phyloP scores from a whole-genome alignment of 2,329 filamentous ascomycete genomes.

The Penicillium sp. region DNA sequence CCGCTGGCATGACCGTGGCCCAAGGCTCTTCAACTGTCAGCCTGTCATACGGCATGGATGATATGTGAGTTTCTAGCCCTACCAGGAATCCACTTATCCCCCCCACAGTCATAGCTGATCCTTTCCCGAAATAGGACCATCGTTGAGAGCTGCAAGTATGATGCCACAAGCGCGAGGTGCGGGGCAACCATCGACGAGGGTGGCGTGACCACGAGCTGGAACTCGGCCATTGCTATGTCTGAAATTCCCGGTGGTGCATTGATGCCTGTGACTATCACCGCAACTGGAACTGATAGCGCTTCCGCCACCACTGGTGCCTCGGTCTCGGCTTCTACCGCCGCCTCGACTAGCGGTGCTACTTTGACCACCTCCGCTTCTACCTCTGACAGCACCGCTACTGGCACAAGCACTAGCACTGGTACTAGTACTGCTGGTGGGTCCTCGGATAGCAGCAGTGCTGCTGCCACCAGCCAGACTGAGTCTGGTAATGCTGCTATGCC shows the following conservation, averaged over 20 bases:
- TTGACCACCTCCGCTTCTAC: conserved; percentile 4
- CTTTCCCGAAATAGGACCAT: neutral
- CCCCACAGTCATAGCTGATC: conserved; percentile 1
- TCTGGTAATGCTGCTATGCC: conserved; percentile 18
- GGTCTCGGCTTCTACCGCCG: conserved; percentile 2
- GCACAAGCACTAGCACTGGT: neutral
- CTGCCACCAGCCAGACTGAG: conserved; percentile 7
- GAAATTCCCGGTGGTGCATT: conserved; percentile 2
- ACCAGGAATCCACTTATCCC: neutral
- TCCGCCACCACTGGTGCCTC: conserved; percentile 9
- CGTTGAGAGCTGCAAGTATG: neutral
- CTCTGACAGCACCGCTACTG: neutral
- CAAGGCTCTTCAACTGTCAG: conserved; percentile 3
- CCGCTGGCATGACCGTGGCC: neutral
- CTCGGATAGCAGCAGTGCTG: neutral
- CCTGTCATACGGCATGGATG: neutral
- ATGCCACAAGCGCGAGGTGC: neutral
- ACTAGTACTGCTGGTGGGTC: neutral
- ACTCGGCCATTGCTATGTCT: neutral
- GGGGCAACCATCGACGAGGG: neutral
- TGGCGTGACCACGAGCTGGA: neutral
- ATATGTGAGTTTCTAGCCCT: neutral
- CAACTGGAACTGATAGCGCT: neutral
- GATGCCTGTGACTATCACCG: conserved; percentile 7
- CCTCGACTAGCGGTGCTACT: neutral